Evolutionary conservation across 2,329 filamentous ascomycete genomes (phyloP), one percentile per base, ranked within the genome.

Genomic region (Exutisphaerella laricina): DNA sequence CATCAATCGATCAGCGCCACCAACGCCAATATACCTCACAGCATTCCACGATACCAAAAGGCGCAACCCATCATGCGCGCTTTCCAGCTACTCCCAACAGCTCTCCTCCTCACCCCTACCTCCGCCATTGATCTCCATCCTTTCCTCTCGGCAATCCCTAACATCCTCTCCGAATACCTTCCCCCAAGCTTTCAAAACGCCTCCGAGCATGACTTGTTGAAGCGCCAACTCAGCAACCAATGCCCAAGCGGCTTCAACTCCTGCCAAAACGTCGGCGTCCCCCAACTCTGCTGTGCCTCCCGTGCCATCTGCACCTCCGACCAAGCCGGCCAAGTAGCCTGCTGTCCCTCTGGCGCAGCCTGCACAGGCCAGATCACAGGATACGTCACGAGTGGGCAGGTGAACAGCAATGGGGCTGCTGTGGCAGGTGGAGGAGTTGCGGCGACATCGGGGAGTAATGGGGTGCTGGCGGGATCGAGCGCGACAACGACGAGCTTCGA

Each of bases 281-380:
- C 73, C 2, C 68, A 68, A 28, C 68, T 77, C 41, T 82, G 79
- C 67, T 82, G 79, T 61, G 65, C 65, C 23, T 62, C 65, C 29
- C 68, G 66, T 36, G 70, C 75, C 16, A 66, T 70, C 43, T 82
- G 79, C 64, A 70, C 73, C 30, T 68, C 70, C 38, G 79, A 82
- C 60, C 62, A 63, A 29, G 73, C 70, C 26, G 70, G 77, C 41
- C 69, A 79, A 48, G 72, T 81, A 41, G 79, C 78, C 17, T 82
- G 79, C 67, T 82, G 79, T 62, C 77, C 77, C 0, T 68, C 63
- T 18, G 71, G 74, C 38, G 73, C 73, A 10, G 71, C 66, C 20
- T 82, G 79, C 56, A 80, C 78, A 0, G 79, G 79, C 2, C 71
- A 67, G 6, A 67, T 80, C 7, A 61, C 49, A 6, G 58, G 57